These are phyloP conservation scores for Arthroderma sp. DNA, from an alignment of 2,329 filamentous ascomycete species.

Conservation along the genomic window DNA sequence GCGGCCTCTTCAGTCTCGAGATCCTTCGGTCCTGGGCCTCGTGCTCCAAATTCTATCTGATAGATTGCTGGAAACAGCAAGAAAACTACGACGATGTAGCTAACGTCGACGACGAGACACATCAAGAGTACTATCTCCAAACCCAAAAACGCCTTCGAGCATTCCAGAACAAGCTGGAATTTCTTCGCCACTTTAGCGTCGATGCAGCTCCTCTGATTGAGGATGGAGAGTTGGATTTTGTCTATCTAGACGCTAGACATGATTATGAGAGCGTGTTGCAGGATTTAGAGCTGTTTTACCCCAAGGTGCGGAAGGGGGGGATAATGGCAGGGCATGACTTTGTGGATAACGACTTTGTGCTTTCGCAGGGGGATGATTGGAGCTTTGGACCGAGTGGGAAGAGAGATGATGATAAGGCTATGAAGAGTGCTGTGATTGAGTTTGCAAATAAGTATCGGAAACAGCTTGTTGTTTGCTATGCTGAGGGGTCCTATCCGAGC, in stretches of 20 bases:
- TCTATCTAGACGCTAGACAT: background rate
- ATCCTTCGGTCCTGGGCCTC: background rate
- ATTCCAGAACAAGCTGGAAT: background rate
- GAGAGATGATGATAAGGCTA: background rate
- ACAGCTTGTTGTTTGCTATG: background rate
- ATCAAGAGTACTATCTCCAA: background rate
- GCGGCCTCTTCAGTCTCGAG: background rate
- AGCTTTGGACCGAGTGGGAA: background rate
- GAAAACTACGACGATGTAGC: background rate
- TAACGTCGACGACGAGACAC: background rate
- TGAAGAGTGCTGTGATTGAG: background rate
- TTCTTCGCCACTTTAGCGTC: background rate
- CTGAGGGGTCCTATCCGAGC: background rate
- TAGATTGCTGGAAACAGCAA: constrained; percentile 1
- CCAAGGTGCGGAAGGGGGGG: background rate
- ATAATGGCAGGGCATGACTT: background rate
- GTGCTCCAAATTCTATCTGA: background rate
- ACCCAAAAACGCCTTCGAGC: background rate
- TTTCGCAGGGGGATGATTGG: background rate
- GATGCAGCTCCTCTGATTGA: background rate
- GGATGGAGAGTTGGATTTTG: background rate
- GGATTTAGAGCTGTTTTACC: background rate
- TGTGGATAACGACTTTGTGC: background rate
- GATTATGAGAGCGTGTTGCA: background rate
- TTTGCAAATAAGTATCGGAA: background rate